Evolutionary conservation across 768 basidiomycete species (phyloP).

Genomic region (Tephrocybe sp.): DNA sequence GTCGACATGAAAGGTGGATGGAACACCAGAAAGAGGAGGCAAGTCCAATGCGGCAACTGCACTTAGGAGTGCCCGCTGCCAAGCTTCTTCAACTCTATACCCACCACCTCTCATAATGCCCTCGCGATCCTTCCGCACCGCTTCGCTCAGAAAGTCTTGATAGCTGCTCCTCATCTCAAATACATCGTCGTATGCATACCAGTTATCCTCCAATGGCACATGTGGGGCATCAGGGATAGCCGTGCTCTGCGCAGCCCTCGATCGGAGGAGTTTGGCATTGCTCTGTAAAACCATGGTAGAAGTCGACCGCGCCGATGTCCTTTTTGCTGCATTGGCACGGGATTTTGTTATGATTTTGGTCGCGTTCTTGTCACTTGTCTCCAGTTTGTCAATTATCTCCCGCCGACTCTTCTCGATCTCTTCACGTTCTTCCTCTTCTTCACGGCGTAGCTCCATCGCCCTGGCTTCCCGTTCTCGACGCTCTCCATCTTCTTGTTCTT

Average conservation of each 20-base stretch:
- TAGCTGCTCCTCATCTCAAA: constrained; percentile 59
- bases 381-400: constrained; percentile 80
- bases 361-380: constrained; percentile 74
- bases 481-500: constrained; percentile 81
- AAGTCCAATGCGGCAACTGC: constrained; percentile 76
- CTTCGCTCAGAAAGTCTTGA: constrained; percentile 73
- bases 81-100: constrained; percentile 79
- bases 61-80: constrained; percentile 76
- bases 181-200: constrained; percentile 73
- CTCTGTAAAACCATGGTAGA: constrained; percentile 45
- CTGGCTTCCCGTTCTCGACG: constrained; percentile 68
- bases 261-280: constrained; percentile 52
- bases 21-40: constrained; percentile 41
- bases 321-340: constrained; percentile 62
- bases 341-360: constrained; percentile 68
- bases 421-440: constrained; percentile 76
- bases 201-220: constrained; percentile 74
- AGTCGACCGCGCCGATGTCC: constrained; percentile 55
- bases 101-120: constrained; percentile 84
- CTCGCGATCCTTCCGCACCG: constrained; percentile 72
- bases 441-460: constrained; percentile 60
- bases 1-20: constrained; percentile 20
- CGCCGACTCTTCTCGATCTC: constrained; percentile 70
- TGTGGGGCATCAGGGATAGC: constrained; percentile 81
- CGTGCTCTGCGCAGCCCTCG: constrained; percentile 62